These are phyloP conservation scores for Microsporum ferrugineum DNA, from an alignment of 2,329 filamentous ascomycete genomes.

Conservation along the genomic window DNA sequence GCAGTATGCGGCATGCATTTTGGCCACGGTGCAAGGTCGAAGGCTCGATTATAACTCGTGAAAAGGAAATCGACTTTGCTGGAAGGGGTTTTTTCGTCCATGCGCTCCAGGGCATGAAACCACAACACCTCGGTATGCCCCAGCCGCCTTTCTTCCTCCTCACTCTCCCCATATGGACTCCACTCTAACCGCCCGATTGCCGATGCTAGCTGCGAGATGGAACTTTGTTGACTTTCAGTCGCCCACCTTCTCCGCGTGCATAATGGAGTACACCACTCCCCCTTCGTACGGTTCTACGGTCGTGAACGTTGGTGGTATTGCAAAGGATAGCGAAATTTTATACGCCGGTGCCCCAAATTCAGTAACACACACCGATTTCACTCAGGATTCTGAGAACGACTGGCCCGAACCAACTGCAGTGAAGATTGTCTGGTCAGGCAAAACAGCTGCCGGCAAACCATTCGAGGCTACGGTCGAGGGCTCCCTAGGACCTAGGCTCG, in stretches of 20 bases:
- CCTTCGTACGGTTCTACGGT: constrained; percentile 78
- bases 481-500: constrained; percentile 55
- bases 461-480: constrained; percentile 61
- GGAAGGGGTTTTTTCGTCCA: constrained; percentile 71
- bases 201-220: constrained; percentile 60
- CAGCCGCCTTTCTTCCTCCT: not conserved
- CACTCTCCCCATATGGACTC: not conserved
- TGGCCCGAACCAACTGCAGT: constrained; percentile 78
- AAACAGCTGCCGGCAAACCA: constrained; percentile 61
- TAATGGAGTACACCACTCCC: constrained; percentile 96
- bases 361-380: constrained; percentile 57
- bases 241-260: constrained; percentile 68
- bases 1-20: constrained; percentile 80
- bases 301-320: constrained; percentile 73
- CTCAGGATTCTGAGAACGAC: constrained; percentile 63
- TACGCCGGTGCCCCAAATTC: constrained; percentile 55
- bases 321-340: constrained; percentile 69
- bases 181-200: constrained; percentile 9
- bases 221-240: constrained; percentile 90
- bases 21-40: constrained; percentile 80
- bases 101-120: constrained; percentile 96
- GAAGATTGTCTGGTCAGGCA: constrained; percentile 68
- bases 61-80: constrained; percentile 69
- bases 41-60: constrained; percentile 72
- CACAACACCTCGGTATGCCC: constrained; percentile 69